Percentiles rank a stretch among this genome's conserved stretches.
Conservation (phyloP, 2,329 filamentous ascomycete genomes). For the Dendrostoma leiphaemia region DNA sequence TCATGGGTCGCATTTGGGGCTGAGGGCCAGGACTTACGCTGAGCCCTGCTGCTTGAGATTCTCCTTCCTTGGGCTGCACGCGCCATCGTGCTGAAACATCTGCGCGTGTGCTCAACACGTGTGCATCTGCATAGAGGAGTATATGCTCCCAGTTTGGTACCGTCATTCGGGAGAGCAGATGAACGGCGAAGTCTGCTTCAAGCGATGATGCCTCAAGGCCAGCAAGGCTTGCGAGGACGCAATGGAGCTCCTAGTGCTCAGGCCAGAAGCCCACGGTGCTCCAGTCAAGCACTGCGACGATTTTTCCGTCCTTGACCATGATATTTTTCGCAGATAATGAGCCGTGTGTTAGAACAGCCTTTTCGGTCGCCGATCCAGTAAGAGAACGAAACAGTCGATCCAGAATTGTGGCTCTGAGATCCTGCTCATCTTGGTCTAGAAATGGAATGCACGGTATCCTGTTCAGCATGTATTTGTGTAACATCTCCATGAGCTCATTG, state of each 20-base stretch:
- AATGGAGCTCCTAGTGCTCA: neutral
- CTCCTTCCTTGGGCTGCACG: no score
- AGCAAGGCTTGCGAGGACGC: neutral
- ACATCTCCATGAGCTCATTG: neutral
- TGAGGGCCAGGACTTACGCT: no score
- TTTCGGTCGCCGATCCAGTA: neutral
- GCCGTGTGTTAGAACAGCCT: neutral
- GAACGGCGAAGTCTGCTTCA: neutral
- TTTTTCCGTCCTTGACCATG: neutral
- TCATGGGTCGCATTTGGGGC: no score
- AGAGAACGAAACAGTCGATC: neutral
- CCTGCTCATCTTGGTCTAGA: no score
- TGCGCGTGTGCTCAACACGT: no score
- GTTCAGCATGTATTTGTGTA: neutral
- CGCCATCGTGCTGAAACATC: no score
- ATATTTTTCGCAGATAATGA: neutral
- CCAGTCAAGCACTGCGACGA: neutral
- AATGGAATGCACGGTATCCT: no score
- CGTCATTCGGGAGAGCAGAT: neutral
- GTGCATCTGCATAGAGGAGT: neutral
- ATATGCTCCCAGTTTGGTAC: neutral
- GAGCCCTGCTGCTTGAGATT: no score
- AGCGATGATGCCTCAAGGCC: neutral
- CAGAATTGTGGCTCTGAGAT: no score
- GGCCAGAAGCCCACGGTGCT: neutral